phyloP scores from a whole-genome alignment of 2,329 filamentous ascomycete species.

The Purpureocillium takamizusanense region DNA sequence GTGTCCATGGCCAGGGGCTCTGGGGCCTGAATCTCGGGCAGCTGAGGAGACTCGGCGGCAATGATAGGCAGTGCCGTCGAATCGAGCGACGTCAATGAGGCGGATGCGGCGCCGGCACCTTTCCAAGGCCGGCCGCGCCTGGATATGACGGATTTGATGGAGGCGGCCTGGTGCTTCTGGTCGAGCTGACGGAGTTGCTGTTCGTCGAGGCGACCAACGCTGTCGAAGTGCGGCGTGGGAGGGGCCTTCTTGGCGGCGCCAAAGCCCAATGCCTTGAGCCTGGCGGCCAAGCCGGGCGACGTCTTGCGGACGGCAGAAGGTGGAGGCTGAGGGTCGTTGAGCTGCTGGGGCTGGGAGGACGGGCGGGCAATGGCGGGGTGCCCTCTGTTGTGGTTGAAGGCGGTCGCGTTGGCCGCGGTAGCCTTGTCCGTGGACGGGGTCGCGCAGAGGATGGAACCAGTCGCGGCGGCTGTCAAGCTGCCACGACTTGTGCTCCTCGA shows the following conservation, averaged over 20 bases:
- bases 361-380: conserved; percentile 6
- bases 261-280: conserved; percentile 56
- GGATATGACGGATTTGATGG: conserved; percentile 41
- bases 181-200: conserved; percentile 62
- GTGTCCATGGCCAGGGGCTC: conserved; percentile 57
- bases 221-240: conserved; percentile 25
- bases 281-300: conserved; percentile 55
- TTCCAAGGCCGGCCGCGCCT: conserved; percentile 66
- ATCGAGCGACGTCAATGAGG: conserved; percentile 18
- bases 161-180: conserved; percentile 52
- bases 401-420: conserved; percentile 7
- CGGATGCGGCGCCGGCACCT: conserved; percentile 39
- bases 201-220: conserved; percentile 61
- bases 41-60: conserved; percentile 22
- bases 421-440: conserved; percentile 7
- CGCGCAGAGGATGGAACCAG: conserved; percentile 4
- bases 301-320: conserved; percentile 40
- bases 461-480: neutral
- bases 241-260: conserved; percentile 32
- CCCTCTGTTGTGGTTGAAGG: conserved; percentile 11
- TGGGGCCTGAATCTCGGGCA: conserved; percentile 43
- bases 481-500: conserved; percentile 3
- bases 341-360: conserved; percentile 5
- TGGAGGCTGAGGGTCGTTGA: conserved; percentile 13
- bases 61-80: conserved; percentile 12